These are phyloP conservation scores for Cryptococcus sp. DNA, from an alignment of 1,284 basidiomycete species.

Conservation along the genomic window DNA sequence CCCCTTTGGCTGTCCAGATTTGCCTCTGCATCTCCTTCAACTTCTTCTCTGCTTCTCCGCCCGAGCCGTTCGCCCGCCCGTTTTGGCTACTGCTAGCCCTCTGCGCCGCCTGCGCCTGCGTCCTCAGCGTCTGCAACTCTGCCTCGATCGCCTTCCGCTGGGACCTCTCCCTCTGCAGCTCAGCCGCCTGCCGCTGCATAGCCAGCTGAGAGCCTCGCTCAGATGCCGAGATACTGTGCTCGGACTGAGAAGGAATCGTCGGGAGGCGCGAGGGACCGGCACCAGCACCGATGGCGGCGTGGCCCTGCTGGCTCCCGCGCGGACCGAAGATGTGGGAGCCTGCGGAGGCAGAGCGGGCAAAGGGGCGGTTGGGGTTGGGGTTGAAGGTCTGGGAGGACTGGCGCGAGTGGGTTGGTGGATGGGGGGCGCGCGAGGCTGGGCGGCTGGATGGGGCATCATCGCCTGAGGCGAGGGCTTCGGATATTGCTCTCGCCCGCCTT, in stretches of 20 bases:
- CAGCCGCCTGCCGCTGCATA: slow-evolving; percentile 9
- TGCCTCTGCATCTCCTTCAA: slow-evolving; percentile 25
- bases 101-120: not conserved
- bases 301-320: not conserved
- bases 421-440: not conserved
- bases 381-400: not conserved
- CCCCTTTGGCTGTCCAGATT: slow-evolving; percentile 36
- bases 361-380: slow-evolving; percentile 7
- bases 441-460: not conserved
- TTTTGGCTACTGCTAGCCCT: not conserved
- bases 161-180: slow-evolving; percentile 32
- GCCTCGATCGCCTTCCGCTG: slow-evolving; percentile 25
- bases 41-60: slow-evolving; percentile 10
- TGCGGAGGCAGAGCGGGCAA: slow-evolving; percentile 36
- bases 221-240: slow-evolving; percentile 6
- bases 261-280: slow-evolving; percentile 21
- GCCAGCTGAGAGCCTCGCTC: slow-evolving; percentile 25
- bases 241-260: slow-evolving; percentile 32
- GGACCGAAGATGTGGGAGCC: slow-evolving; percentile 26
- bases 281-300: slow-evolving; percentile 1
- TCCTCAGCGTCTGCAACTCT: slow-evolving; percentile 15
- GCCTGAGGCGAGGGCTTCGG: slow-evolving; percentile 6
- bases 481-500: slow-evolving; percentile 17
- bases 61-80: not conserved
- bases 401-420: not conserved